These are phyloP conservation scores for Suillus weaverae DNA, from an alignment of 768 basidiomycete genomes.

Conservation along the genomic window DNA sequence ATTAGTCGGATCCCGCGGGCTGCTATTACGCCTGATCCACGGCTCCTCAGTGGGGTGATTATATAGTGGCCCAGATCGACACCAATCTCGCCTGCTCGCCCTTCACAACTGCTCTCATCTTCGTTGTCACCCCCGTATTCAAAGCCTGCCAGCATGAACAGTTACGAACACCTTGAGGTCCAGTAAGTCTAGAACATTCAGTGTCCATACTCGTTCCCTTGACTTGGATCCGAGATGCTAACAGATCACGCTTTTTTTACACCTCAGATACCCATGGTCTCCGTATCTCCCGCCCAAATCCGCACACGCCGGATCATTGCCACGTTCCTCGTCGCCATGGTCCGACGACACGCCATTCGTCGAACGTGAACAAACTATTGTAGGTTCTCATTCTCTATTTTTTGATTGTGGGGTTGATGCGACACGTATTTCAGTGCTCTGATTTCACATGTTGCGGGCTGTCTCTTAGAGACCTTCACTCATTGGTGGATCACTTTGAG, in stretches of 20 bases:
- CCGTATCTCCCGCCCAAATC: conserved; percentile 6
- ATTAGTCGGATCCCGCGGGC: not conserved
- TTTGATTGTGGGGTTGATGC: not conserved
- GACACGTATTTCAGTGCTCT: conserved; percentile 31
- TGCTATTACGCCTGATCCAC: not conserved
- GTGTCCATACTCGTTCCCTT: not conserved
- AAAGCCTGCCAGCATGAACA: not conserved
- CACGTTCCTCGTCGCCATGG: conserved; percentile 12
- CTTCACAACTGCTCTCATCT: not conserved
- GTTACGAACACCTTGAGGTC: not conserved
- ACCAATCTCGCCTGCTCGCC: not conserved
- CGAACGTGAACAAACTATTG: conserved; percentile 23
- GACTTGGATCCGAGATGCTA: not conserved
- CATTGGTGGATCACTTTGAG: conserved; percentile 53
- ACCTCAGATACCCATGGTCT: conserved; percentile 6
- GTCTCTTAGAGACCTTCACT: conserved; percentile 47
- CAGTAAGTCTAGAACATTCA: not conserved
- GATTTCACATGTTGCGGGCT: conserved; percentile 52
- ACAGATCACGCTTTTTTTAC: not conserved
- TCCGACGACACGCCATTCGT: conserved; percentile 7
- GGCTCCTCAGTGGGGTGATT: not conserved
- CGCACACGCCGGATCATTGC: not conserved
- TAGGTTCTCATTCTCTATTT: conserved; percentile 4
- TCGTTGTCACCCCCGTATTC: not conserved
- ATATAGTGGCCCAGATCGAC: not conserved